Conservation (phyloP, 371 early-diverging fungal genomes). For the Dipsacomyces acuminosporus region DNA sequence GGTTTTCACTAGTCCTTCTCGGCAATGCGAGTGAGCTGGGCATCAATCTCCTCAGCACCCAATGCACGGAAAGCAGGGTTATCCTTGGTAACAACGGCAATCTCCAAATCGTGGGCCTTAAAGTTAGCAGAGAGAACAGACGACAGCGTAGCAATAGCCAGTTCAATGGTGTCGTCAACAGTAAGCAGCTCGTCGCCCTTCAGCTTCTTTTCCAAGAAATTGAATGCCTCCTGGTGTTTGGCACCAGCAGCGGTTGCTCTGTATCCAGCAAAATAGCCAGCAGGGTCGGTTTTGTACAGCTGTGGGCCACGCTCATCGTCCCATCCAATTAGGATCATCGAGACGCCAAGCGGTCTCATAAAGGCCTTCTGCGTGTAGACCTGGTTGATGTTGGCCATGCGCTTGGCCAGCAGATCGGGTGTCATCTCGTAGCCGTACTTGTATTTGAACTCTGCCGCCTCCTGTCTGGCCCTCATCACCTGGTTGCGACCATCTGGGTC, state of each 20-base stretch:
- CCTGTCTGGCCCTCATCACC: constrained; percentile 86
- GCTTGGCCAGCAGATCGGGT: constrained; percentile 93
- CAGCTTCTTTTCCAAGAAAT: constrained; percentile 95
- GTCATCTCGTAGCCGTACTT: constrained; percentile 98
- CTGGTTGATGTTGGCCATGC: constrained; percentile 96
- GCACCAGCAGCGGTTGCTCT: constrained; percentile 96
- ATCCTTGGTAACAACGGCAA: constrained; percentile 79
- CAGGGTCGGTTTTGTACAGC: constrained; percentile 96
- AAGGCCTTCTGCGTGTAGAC: constrained; percentile 99
- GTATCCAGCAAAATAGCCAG: constrained; percentile 96
- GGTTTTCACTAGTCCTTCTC: constrained; percentile 31
- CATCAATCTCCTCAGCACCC: constrained; percentile 82
- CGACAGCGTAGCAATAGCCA: constrained; percentile 92
- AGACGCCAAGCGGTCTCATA: constrained; percentile 96
- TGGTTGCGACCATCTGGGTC: constrained; percentile 93
- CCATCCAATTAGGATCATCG: constrained; percentile 93
- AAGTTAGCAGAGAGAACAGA: constrained; percentile 89
- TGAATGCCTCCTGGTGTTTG: constrained; percentile 95
- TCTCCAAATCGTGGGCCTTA: constrained; percentile 91
- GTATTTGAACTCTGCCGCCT: constrained; percentile 97
- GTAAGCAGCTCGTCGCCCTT: constrained; percentile 73
- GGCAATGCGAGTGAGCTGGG: constrained; percentile 62
- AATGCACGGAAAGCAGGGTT: constrained; percentile 76
- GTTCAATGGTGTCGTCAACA: constrained; percentile 87
- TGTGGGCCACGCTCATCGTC: constrained; percentile 96